These are phyloP conservation scores for Plectosphaerella sp. DNA, from an alignment of 2,329 filamentous ascomycete genomes.

Conservation along the genomic window DNA sequence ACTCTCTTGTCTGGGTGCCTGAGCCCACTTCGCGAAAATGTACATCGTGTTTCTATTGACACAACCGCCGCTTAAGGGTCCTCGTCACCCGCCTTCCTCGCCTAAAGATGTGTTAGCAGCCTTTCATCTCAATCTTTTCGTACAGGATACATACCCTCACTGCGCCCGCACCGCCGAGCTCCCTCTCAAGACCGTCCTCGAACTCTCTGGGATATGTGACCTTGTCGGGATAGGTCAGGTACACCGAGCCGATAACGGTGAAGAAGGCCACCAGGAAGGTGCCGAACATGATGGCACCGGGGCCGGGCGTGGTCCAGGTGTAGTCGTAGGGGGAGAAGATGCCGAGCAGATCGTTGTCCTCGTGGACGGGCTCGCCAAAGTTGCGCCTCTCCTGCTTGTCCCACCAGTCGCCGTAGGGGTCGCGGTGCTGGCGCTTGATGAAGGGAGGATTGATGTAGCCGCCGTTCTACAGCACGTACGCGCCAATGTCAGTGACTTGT, in stretches of 20 bases:
- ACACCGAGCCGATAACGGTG: conserved; percentile 63
- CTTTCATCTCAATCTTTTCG: background rate
- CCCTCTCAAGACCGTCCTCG: conserved; percentile 66
- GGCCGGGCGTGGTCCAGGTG: conserved; percentile 71
- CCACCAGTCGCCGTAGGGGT: conserved; percentile 93
- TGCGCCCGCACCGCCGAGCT: conserved; percentile 68
- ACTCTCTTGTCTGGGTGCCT: background rate
- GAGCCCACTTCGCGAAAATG: background rate
- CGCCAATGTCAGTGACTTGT: background rate
- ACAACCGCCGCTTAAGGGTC: background rate
- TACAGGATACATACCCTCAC: conserved; percentile 50
- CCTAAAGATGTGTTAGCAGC: background rate
- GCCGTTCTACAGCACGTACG: conserved; percentile 58
- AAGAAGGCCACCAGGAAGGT: conserved; percentile 62
- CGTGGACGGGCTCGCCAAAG: conserved; percentile 93
- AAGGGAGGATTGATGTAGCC: conserved; percentile 75
- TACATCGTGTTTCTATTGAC: conserved; percentile 1
- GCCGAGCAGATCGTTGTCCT: conserved; percentile 90
- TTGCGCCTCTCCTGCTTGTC: conserved; percentile 96
- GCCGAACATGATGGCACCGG: conserved; percentile 64
- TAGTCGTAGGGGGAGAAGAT: conserved; percentile 89
- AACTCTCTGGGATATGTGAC: conserved; percentile 66
- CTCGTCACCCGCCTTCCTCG: conserved; percentile 1
- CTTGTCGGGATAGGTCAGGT: conserved; percentile 67
- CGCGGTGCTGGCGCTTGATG: conserved; percentile 86